Conservation (phyloP, 768 basidiomycete species). For the Tricholoma furcatifolium region DNA sequence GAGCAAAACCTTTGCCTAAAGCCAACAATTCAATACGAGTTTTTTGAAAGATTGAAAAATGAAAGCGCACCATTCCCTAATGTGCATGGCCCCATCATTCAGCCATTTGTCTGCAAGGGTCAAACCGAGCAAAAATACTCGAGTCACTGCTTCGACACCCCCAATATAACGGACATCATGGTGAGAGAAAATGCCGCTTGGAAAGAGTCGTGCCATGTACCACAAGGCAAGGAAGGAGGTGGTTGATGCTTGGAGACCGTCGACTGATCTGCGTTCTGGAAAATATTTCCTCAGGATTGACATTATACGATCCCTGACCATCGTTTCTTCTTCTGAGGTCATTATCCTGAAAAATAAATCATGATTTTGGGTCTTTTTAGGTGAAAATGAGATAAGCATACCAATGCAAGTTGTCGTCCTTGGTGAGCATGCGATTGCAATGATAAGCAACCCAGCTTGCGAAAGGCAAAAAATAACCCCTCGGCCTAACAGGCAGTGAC, state of each 20-base stretch:
- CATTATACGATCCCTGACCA: constrained; percentile 6
- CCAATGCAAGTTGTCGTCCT: neutral
- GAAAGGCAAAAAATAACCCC: constrained; percentile 4
- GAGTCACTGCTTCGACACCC: constrained; percentile 43
- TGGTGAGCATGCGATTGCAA: constrained; percentile 4
- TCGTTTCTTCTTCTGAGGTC: neutral
- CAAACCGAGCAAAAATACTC: constrained; percentile 49
- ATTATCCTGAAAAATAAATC: neutral
- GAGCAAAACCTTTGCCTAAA: constrained; percentile 13
- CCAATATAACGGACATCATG: constrained; percentile 34
- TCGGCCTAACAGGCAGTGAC: neutral
- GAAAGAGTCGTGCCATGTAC: constrained; percentile 58
- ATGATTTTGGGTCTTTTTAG: neutral
- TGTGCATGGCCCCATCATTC: constrained; percentile 52
- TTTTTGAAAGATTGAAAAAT: neutral
- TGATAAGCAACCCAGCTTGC: constrained; percentile 11
- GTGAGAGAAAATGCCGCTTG: constrained; percentile 36
- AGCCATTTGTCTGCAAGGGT: constrained; percentile 66
- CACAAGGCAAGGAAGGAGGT: constrained; percentile 54
- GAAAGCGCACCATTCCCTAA: constrained; percentile 48
- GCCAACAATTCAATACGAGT: neutral
- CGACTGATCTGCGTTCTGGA: neutral
- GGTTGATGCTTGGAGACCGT: constrained; percentile 3
- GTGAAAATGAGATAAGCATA: neutral
- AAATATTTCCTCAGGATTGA: constrained; percentile 4